Base-by-base conservation (phyloP, 2,329 filamentous ascomycete species). In the Meredithiella fracta region DNA sequence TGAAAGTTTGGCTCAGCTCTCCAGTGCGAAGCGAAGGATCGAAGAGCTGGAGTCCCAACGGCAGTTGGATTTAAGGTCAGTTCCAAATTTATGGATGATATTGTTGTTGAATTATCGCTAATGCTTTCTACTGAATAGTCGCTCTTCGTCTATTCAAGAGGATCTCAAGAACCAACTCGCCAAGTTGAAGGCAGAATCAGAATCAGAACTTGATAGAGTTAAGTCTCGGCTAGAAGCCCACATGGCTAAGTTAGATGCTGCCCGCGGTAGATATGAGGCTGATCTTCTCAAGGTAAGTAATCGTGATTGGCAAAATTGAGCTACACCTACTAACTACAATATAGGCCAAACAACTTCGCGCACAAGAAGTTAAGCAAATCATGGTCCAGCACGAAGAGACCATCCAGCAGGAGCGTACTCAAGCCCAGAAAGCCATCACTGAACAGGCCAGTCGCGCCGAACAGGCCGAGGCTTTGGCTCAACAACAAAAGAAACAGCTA, bases 211-310 rank as follows among this genome's bases (percentile, higher is more conserved):
- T 1, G 74, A 78, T 51, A 71, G 75, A 37, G 64, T 70, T 2
- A 70, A 70, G 54, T 69, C 72, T 26, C 68, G 75, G 44, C 66
- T 68, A 25, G 82, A 85, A 47, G 78, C 77, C 1, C 80, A 86
- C 62, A 72, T 77, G 53, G 74, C 78, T n/a, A 80, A 83, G 60
- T 66, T 86, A 11, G 76, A 76, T 62, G 75, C 74, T 23, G 80
- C 73, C 1, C 73, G 84, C 26, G 77, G 75, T 55, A 73, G 75
- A 47, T 68, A 88, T 15, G 77, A 85, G 64, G 75, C 78, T 34
- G 77, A 81, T 61, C 61, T 83, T 11, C 73, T 79, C 66, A 82
- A 80, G 71, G 78, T 77, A 64, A 55, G 64, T 60, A 40, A 20
- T 17, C 7, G 8, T 20, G 20, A 3, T 38, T 38, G 20, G 23